These are phyloP conservation scores for Ophiostoma triangulosporum DNA, from an alignment of 2,329 filamentous ascomycete genomes.

Conservation along the genomic window DNA sequence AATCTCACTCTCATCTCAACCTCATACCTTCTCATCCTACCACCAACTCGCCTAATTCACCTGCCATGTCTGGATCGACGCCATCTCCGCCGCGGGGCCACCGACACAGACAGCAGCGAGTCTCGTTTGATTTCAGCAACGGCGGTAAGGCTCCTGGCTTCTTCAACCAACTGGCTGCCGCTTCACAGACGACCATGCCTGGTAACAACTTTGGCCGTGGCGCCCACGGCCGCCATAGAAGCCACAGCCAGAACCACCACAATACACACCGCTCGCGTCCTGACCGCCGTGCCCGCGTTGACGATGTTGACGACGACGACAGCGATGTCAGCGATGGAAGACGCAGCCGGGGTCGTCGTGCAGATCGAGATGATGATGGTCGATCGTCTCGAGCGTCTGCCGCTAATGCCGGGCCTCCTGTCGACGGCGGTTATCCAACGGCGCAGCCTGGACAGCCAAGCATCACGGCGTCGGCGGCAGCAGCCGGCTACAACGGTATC, in stretches of 20 bases:
- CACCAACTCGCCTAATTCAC: no score
- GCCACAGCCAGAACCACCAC: background rate
- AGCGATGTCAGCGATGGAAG: background rate
- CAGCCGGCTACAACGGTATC: background rate
- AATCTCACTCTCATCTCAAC: background rate
- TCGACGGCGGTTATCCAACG: background rate
- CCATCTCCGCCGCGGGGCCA: background rate
- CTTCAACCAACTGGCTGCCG: slow-evolving; percentile 4
- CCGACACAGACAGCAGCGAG: slow-evolving; percentile 4
- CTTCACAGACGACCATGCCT: background rate
- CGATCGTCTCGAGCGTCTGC: background rate
- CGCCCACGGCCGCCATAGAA: background rate
- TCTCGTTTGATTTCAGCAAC: slow-evolving; percentile 7
- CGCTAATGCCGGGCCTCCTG: background rate
- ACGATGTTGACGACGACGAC: slow-evolving; percentile 6
- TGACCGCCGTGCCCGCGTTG: slow-evolving; percentile 9
- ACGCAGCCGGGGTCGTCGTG: background rate
- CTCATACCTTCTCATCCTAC: background rate
- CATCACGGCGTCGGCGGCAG: slow-evolving; percentile 9
- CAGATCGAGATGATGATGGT: background rate
- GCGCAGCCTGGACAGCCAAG: background rate
- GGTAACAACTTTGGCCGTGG: background rate
- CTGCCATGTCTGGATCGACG: background rate
- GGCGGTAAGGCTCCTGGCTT: background rate
- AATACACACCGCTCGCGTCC: background rate